Conservation (phyloP, 2,329 filamentous ascomycete genomes). For the Stromatinia cepivora region DNA sequence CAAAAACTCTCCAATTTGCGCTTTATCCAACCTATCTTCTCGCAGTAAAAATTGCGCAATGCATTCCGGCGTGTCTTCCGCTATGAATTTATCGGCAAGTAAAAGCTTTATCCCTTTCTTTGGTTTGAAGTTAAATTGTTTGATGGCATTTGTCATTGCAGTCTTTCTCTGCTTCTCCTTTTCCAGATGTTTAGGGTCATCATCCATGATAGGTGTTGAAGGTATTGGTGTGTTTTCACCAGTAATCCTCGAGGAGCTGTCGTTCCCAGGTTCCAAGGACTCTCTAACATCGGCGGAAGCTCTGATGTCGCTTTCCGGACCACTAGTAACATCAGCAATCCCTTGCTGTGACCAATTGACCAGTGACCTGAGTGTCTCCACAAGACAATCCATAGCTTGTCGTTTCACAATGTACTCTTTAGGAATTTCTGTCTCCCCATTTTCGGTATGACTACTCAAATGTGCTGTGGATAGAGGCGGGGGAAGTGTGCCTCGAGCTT, state of each 20-base stretch:
- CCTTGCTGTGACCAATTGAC: slow-evolving; percentile 81
- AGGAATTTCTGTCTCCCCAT: slow-evolving; percentile 70
- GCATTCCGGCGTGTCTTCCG: slow-evolving; percentile 73
- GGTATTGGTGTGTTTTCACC: slow-evolving; percentile 55
- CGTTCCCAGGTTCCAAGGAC: slow-evolving; percentile 71
- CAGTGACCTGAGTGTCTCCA: slow-evolving; percentile 84
- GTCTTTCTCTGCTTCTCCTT: slow-evolving; percentile 94
- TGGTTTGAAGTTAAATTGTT: slow-evolving; percentile 96
- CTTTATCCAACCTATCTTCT: slow-evolving; percentile 86
- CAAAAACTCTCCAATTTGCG: slow-evolving; percentile 88
- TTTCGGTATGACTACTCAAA: slow-evolving; percentile 49
- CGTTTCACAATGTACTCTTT: slow-evolving; percentile 91
- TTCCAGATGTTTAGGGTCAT: slow-evolving; percentile 92
- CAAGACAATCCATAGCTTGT: slow-evolving; percentile 81
- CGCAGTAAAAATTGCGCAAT: slow-evolving; percentile 80
- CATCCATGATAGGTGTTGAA: slow-evolving; percentile 72
- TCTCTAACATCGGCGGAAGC: slow-evolving; percentile 62
- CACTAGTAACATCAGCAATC: slow-evolving; percentile 61
- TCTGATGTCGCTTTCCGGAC: slow-evolving; percentile 53
- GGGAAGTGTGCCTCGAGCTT: slow-evolving; percentile 79
- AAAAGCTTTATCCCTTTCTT: slow-evolving; percentile 88
- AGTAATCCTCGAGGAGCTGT: slow-evolving; percentile 62
- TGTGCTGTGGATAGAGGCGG: slow-evolving; percentile 67
- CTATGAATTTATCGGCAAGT: slow-evolving; percentile 82
- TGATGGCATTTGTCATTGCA: slow-evolving; percentile 82